Percentiles rank a stretch among this genome's conserved stretches.
phyloP scores from a whole-genome alignment of 208 protist species.

The Acanthamoeba sp. region DNA sequence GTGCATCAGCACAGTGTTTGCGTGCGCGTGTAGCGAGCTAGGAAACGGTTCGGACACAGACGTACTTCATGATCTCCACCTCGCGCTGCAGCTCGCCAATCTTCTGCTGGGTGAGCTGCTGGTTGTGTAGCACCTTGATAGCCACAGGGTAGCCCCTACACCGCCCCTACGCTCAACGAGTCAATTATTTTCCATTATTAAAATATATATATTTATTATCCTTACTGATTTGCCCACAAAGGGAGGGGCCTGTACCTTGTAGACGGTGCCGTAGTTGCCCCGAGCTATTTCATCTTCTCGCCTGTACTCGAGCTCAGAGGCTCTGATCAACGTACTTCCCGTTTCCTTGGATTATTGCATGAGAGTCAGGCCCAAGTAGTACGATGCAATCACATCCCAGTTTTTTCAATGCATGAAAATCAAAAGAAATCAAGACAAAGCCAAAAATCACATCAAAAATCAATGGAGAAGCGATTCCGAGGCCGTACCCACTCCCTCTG shows the following conservation, averaged over 20 bases:
- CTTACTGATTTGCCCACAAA: no score
- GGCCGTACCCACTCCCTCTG: not conserved
- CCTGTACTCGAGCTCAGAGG: slow-evolving; percentile 21
- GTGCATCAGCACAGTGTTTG: not conserved
- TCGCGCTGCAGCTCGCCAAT: slow-evolving; percentile 1
- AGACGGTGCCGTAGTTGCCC: slow-evolving; percentile 18
- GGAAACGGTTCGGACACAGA: not conserved
- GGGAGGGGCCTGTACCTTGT: not conserved
- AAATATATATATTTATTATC: not conserved
- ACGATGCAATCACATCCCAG: not conserved
- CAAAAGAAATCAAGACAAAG: not conserved
- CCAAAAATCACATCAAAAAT: not conserved
- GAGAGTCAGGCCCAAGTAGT: not conserved
- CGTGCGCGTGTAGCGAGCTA: no score
- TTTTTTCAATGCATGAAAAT: not conserved
- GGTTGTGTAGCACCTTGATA: slow-evolving; percentile 59
- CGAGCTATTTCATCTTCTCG: not conserved
- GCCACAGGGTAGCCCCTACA: slow-evolving; percentile 12
- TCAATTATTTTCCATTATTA: not conserved
- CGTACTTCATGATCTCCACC: slow-evolving; percentile 67
- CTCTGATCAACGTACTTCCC: not conserved
- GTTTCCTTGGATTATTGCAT: slow-evolving; percentile 35
- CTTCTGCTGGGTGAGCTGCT: slow-evolving; percentile 30
- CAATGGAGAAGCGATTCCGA: not conserved
- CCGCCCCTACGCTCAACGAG: not conserved